Percentiles rank a stretch among this genome's conserved stretches.
phyloP scores from a whole-genome alignment of 306 rosid species.

The Cicer judaicum region DNA sequence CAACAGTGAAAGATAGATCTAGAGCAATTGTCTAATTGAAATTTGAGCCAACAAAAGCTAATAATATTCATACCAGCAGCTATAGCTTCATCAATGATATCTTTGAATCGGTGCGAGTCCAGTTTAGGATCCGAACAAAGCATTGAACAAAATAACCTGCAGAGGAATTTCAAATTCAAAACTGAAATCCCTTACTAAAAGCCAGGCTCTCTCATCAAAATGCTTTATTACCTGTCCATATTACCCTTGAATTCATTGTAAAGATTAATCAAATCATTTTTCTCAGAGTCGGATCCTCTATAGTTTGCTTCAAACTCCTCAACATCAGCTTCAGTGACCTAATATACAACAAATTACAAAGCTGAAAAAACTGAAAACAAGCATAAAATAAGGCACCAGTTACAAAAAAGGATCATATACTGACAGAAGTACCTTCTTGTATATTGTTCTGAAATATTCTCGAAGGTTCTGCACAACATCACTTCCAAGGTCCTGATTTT shows the following conservation, averaged over 20 bases:
- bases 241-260: constrained; percentile 77
- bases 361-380: not conserved
- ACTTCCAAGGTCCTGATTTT: constrained; percentile 83
- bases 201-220: not conserved
- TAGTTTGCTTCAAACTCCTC: constrained; percentile 89
- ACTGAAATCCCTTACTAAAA: constrained; percentile 15
- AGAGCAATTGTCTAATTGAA: constrained; percentile 2
- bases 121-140: constrained; percentile 90
- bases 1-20: not conserved
- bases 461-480: constrained; percentile 77
- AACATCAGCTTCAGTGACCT: constrained; percentile 90
- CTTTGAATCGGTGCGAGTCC: constrained; percentile 85
- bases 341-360: constrained; percentile 31
- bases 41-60: constrained; percentile 21
- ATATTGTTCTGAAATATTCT: constrained; percentile 67
- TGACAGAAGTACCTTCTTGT: constrained; percentile 65
- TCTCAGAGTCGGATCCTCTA: constrained; percentile 84
- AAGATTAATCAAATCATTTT: constrained; percentile 73
- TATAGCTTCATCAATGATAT: constrained; percentile 75
- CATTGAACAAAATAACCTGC: constrained; percentile 94
- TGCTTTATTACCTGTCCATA: constrained; percentile 67
- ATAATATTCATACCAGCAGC: constrained; percentile 63
- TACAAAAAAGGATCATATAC: constrained; percentile 25
- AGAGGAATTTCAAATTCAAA: constrained; percentile 40
- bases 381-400: not conserved